These are phyloP conservation scores for Rachicladosporium sp. DNA, from an alignment of 2,329 filamentous ascomycete genomes.

Conservation along the genomic window DNA sequence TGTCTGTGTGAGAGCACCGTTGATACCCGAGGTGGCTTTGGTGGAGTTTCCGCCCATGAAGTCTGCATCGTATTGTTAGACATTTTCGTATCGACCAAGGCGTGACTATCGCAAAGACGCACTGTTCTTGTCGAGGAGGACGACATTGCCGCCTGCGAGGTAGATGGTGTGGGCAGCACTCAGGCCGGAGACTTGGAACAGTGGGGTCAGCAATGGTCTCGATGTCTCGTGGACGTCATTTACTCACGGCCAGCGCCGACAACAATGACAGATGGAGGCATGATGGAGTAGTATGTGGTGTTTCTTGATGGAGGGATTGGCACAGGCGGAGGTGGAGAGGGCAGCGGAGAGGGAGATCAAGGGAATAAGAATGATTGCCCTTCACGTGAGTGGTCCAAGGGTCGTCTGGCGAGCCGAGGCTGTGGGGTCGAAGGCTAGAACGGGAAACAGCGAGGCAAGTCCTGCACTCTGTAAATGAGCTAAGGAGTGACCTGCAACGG, in stretches of 20 bases:
- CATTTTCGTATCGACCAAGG: not conserved
- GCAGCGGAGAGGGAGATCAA: too few relatives aligned
- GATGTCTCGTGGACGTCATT: not conserved
- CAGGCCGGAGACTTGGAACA: conserved; percentile 70
- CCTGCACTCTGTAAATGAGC: too few relatives aligned
- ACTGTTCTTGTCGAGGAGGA: conserved; percentile 98
- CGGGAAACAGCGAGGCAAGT: too few relatives aligned
- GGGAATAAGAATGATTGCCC: too few relatives aligned
- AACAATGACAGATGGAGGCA: conserved; percentile 88
- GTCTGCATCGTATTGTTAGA: conserved; percentile 39
- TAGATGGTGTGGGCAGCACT: conserved; percentile 98
- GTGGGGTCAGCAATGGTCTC: conserved; percentile 8
- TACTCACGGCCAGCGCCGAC: conserved; percentile 94
- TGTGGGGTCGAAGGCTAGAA: too few relatives aligned
- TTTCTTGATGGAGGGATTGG: too few relatives aligned
- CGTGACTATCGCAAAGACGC: conserved; percentile 25
- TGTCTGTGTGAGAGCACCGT: conserved; percentile 91
- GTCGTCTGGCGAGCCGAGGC: too few relatives aligned
- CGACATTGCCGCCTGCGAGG: conserved; percentile 86
- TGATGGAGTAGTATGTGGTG: conserved; percentile 25
- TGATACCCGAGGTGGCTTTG: conserved; percentile 98
- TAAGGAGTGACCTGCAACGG: too few relatives aligned
- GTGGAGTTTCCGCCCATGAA: conserved; percentile 99
- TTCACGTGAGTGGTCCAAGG: too few relatives aligned
- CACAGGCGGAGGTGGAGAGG: too few relatives aligned